Conservation (phyloP, 768 basidiomycete genomes). For the Phanerochaete carnosa region DNA sequence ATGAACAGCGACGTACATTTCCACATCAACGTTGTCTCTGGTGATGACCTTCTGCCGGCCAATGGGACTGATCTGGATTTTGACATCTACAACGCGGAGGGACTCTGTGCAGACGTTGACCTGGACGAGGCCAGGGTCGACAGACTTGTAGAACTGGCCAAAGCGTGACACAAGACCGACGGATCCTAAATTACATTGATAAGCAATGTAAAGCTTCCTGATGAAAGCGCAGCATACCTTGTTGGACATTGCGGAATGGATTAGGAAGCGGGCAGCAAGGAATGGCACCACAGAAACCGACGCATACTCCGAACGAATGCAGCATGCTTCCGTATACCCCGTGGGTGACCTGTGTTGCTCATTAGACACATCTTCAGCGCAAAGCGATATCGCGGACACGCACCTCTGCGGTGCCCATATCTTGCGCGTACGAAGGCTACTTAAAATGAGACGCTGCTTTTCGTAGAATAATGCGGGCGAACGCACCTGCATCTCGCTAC, state of each 20-base stretch:
- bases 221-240: constrained; percentile 46
- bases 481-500: constrained; percentile 82
- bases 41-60: constrained; percentile 90
- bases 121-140: constrained; percentile 88
- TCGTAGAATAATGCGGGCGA: neutral
- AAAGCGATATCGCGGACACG: neutral
- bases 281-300: constrained; percentile 72
- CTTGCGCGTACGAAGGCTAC: constrained; percentile 91
- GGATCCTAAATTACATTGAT: constrained; percentile 19
- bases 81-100: constrained; percentile 86
- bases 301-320: constrained; percentile 59
- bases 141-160: constrained; percentile 94
- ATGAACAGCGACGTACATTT: constrained; percentile 55
- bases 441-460: neutral
- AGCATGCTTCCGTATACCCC: constrained; percentile 84
- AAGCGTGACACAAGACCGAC: constrained; percentile 92
- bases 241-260: constrained; percentile 80
- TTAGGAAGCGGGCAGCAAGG: constrained; percentile 87
- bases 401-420: constrained; percentile 67
- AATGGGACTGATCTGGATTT: constrained; percentile 90
- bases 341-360: constrained; percentile 59
- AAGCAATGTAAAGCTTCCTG: neutral
- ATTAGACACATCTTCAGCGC: constrained; percentile 1
- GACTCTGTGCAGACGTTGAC: constrained; percentile 94
- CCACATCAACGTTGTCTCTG: constrained; percentile 93